phyloP scores from a whole-genome alignment of 495 filamentous ascomycete genomes.

The Lindgomyces ingoldianus region DNA sequence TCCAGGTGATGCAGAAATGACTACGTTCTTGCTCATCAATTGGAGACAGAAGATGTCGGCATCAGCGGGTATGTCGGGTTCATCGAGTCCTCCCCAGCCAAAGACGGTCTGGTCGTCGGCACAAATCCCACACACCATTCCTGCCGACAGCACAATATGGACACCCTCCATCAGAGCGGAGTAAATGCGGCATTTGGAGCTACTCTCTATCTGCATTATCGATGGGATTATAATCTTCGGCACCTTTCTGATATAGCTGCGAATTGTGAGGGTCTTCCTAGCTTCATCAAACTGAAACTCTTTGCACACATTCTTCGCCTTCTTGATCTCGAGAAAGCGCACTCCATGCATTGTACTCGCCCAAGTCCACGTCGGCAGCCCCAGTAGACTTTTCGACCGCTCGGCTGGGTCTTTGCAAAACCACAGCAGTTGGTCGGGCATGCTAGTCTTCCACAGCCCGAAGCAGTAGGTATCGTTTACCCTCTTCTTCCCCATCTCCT shows the following conservation, averaged over 20 bases:
- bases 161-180: not conserved
- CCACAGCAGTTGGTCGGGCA: slow-evolving; percentile 25
- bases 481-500: slow-evolving; percentile 20
- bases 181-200: not conserved
- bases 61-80: not conserved
- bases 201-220: not conserved
- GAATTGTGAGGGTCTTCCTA: slow-evolving; percentile 7
- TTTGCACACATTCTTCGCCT: slow-evolving; percentile 17
- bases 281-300: slow-evolving; percentile 12
- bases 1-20: not conserved
- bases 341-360: slow-evolving; percentile 28
- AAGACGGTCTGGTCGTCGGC: not conserved
- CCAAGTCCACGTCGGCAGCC: slow-evolving; percentile 25
- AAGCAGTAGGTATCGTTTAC: slow-evolving; percentile 18
- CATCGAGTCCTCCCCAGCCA: slow-evolving; percentile 15
- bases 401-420: slow-evolving; percentile 21
- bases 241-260: slow-evolving; percentile 4
- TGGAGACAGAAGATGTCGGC: slow-evolving; percentile 1
- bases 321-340: slow-evolving; percentile 16
- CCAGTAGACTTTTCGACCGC: slow-evolving; percentile 4
- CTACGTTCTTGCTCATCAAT: slow-evolving; percentile 10
- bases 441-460: slow-evolving; percentile 18
- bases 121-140: slow-evolving; percentile 2
- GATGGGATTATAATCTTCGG: not conserved
- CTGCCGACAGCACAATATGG: not conserved